Evolutionary conservation across 495 filamentous ascomycete species (phyloP), one percentile per base, ranked within the genome.

Genomic region (Margaritispora aquatica): DNA sequence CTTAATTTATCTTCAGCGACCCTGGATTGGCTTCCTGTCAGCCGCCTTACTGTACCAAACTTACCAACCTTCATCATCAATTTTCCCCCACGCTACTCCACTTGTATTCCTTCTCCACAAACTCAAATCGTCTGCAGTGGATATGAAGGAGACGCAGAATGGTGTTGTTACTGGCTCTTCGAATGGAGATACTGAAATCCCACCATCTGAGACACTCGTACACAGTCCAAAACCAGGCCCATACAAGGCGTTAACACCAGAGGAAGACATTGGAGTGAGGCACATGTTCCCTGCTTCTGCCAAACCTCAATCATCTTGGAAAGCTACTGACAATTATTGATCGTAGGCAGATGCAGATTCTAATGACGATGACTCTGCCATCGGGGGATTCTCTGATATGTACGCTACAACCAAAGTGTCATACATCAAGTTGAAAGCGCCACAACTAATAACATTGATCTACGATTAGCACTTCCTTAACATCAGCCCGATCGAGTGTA

Each of bases 331-430:
- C 5, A 15, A 7, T 15, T 5, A 34, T 15, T 34, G 29, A 34
- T 15, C 15, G 29, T 15, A 34, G 29, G 29, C 29, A 7, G 29
- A 34, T 34, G 7, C 29, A 34, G 29, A 34, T 15, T 34, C 29
- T 15, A 34, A 34, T 31, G 51, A 54, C 19, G 51, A 54, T n/a
- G 51, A 54, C 26, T 54, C 51, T 54, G 51, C 51, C 1, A 54
- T 54, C 34, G 51, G 51, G 23, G 51, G 26, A 11, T 31, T 54
- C 2, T 29, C 51, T 2, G 17, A 26, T 26, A 21, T 26, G 51
- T 54, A 29, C 13, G 51, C 19, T 27, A 31, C 21, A n/a, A n/a
- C n/a, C 44, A 19, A 15, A 34, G 15, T 48, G 5, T 48, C 21
- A 7, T 48, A n/a, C 8, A 5, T 5, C 20, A 5, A n/a, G 15